These are phyloP conservation scores for Hortiboletus flavorubellus DNA, from an alignment of 768 basidiomycete genomes.

Conservation along the genomic window DNA sequence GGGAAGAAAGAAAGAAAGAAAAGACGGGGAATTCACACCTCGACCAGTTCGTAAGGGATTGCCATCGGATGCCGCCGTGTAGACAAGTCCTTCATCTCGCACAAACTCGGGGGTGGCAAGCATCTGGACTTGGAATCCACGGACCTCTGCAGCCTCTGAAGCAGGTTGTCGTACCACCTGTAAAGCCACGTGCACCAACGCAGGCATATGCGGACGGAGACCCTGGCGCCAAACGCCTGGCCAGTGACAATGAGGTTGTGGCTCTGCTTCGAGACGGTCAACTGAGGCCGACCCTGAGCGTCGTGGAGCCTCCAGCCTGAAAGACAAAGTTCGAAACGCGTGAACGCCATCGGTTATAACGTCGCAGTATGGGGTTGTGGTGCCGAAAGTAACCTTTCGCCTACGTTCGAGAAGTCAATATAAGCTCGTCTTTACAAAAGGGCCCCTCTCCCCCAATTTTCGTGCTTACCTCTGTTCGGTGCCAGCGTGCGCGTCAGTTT, in stretches of 20 bases:
- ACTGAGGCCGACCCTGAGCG: constrained; percentile 19
- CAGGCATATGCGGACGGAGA: constrained; percentile 19
- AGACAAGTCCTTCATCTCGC: constrained; percentile 4
- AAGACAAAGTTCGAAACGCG: constrained; percentile 24
- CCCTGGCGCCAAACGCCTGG: constrained; percentile 27
- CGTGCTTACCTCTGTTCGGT: not conserved
- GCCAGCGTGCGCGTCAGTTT: not conserved
- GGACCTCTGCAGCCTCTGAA: constrained; percentile 1
- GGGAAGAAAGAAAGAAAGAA: not conserved
- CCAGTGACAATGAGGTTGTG: constrained; percentile 22
- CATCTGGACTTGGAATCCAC: not conserved
- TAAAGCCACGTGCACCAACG: constrained; percentile 24
- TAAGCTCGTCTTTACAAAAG: not conserved
- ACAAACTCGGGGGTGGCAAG: not conserved
- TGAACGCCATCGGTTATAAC: constrained; percentile 16
- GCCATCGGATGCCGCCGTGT: not conserved
- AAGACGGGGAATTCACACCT: not conserved
- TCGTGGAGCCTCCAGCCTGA: constrained; percentile 23
- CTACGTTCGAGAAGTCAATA: constrained; percentile 4
- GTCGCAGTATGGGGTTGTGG: not conserved
- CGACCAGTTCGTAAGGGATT: not conserved
- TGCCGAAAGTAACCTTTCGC: not conserved
- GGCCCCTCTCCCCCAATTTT: not conserved
- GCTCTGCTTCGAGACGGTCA: constrained; percentile 19
- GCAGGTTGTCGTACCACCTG: constrained; percentile 10